Evolutionary conservation across 768 basidiomycete species (phyloP).

Genomic region (Inosperma sp.): DNA sequence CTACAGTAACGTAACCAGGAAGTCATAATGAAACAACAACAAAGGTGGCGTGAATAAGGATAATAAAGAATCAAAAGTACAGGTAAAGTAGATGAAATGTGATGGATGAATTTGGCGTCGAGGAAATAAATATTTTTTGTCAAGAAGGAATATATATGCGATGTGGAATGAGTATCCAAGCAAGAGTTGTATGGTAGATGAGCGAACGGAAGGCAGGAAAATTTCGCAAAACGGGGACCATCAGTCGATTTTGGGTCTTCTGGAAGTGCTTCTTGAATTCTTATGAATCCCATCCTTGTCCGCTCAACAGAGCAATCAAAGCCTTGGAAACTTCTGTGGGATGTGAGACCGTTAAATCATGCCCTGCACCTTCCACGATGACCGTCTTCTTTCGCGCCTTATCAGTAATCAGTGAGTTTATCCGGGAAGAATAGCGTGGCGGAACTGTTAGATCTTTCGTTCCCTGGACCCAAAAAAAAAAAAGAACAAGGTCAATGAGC

Average conservation of each 20-base stretch:
- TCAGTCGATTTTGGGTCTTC: no score
- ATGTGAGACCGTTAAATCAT: slow-evolving; percentile 49
- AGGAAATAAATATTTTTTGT: background rate
- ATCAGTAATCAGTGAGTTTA: slow-evolving; percentile 41
- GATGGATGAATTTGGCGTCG: background rate
- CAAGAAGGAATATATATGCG: background rate
- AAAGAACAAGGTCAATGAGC: background rate
- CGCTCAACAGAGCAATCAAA: slow-evolving; percentile 31
- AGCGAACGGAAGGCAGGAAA: no score
- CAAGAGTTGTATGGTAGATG: background rate
- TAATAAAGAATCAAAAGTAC: slow-evolving; percentile 2
- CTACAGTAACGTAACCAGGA: background rate
- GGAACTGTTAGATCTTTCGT: slow-evolving; percentile 55
- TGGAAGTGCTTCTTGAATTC: background rate
- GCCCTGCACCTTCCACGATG: slow-evolving; percentile 47
- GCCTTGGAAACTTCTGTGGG: slow-evolving; percentile 31
- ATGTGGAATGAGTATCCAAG: background rate
- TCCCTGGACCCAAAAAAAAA: slow-evolving; percentile 43
- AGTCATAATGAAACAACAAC: background rate
- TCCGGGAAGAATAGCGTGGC: slow-evolving; percentile 46
- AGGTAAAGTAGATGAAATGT: slow-evolving; percentile 1
- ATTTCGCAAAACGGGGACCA: no score
- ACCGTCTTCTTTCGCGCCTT: slow-evolving; percentile 38
- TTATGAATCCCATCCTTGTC: slow-evolving; percentile 10
- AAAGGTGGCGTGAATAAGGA: background rate